phyloP scores from a whole-genome alignment of 140 eudicot species.

The Stevia rebaudiana region DNA sequence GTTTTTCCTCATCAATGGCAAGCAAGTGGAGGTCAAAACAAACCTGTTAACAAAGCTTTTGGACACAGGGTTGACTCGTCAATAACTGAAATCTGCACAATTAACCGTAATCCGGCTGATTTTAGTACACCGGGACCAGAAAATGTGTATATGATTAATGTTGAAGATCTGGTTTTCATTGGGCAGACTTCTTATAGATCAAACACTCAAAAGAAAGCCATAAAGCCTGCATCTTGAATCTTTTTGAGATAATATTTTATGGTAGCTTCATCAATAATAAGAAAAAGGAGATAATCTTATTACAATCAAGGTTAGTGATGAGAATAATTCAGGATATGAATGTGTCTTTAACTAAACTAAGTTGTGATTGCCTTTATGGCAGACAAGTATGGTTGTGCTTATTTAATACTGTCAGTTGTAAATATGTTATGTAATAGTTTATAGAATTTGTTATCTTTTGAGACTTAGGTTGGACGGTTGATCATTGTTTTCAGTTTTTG shows the following conservation, averaged over 20 bases:
- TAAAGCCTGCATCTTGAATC: slow-evolving; percentile 11
- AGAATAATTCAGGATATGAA: background rate
- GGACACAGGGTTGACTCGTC: background rate
- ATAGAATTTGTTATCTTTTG: background rate
- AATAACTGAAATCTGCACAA: slow-evolving; percentile 17
- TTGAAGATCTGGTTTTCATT: slow-evolving; percentile 25
- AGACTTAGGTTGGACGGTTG: too few species aligned
- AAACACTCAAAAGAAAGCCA: slow-evolving; percentile 19
- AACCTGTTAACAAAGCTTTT: background rate
- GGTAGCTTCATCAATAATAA: background rate
- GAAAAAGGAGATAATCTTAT: background rate
- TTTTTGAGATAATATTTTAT: background rate
- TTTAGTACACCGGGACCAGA: slow-evolving; percentile 35
- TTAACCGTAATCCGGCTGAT: slow-evolving; percentile 43
- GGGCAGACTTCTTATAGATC: slow-evolving; percentile 12
- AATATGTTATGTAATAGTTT: slow-evolving; percentile 16
- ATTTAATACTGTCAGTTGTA: slow-evolving; percentile 12
- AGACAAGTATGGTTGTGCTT: slow-evolving; percentile 14
- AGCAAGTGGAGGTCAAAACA: background rate
- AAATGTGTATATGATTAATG: slow-evolving; percentile 28
- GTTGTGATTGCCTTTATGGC: slow-evolving; percentile 14
- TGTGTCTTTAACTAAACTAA: slow-evolving; percentile 2
- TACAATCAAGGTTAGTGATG: slow-evolving; percentile 7
- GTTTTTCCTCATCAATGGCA: slow-evolving; percentile 21
- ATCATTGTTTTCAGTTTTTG: slow-evolving; percentile 5